Conservation (phyloP, 2,329 filamentous ascomycete species). For the Balansia obtecta region DNA sequence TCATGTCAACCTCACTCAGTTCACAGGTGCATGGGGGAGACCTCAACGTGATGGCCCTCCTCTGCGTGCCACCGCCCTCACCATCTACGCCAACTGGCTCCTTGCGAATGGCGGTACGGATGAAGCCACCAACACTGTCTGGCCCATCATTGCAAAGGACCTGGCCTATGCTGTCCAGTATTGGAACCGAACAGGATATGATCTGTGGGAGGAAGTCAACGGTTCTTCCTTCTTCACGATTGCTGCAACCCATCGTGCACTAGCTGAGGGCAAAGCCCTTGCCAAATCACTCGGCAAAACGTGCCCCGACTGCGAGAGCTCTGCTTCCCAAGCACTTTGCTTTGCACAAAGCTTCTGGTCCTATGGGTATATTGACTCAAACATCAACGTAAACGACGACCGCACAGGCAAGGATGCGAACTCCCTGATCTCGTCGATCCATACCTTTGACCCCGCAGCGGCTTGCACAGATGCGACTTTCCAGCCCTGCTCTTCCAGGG, state of each 20-base stretch:
- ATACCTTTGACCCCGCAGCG: slow-evolving; percentile 54
- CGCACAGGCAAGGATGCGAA: slow-evolving; percentile 62
- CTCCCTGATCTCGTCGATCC: slow-evolving; percentile 52
- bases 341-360: slow-evolving; percentile 66
- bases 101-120: slow-evolving; percentile 50
- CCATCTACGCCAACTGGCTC: slow-evolving; percentile 61
- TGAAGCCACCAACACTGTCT: slow-evolving; percentile 44
- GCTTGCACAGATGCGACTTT: slow-evolving; percentile 60
- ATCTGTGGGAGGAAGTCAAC: slow-evolving; percentile 73
- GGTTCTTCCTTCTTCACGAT: slow-evolving; percentile 73
- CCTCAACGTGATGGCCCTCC: slow-evolving; percentile 72
- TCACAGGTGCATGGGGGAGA: slow-evolving; percentile 56
- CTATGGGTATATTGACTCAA: slow-evolving; percentile 52
- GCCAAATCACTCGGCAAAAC: slow-evolving; percentile 49
- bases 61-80: slow-evolving; percentile 60
- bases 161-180: slow-evolving; percentile 63
- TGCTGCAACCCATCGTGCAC: slow-evolving; percentile 54
- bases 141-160: slow-evolving; percentile 67
- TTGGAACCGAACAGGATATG: slow-evolving; percentile 55
- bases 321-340: slow-evolving; percentile 61
- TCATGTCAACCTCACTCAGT: slow-evolving; percentile 48
- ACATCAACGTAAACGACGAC: slow-evolving; percentile 50
- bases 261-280: slow-evolving; percentile 54
- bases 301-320: slow-evolving; percentile 46
- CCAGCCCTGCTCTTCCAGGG: slow-evolving; percentile 60